These are phyloP conservation scores for Volvox africanus DNA, from an alignment of 139 green algal species.

Conservation along the genomic window DNA sequence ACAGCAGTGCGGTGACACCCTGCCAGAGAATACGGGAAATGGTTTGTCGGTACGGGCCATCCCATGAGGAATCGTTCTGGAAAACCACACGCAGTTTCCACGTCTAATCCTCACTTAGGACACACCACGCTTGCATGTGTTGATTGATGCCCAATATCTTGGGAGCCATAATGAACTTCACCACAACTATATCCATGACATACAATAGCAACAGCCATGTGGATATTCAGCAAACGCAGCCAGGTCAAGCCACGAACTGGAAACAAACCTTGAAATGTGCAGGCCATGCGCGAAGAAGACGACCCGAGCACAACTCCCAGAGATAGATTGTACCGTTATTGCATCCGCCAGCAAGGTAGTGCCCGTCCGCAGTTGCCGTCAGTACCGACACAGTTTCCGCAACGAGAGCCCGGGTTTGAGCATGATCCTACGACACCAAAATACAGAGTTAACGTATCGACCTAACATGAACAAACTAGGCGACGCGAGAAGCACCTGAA, in stretches of 20 bases:
- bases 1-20: constrained; percentile 78
- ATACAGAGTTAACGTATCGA: too few relatives aligned
- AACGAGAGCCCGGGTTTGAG: constrained; percentile 79
- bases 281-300: constrained; percentile 85
- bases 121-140: background rate
- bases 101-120: too few relatives aligned
- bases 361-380: constrained; percentile 68
- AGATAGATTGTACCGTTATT: constrained; percentile 79
- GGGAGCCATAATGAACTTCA: background rate
- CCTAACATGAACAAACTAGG: too few relatives aligned
- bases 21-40: constrained; percentile 33
- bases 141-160: background rate
- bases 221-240: too few relatives aligned
- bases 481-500: constrained; percentile 70
- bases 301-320: constrained; percentile 84
- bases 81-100: background rate
- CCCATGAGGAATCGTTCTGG: background rate
- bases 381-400: constrained; percentile 73
- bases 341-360: constrained; percentile 72
- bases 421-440: constrained; percentile 72
- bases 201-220: background rate
- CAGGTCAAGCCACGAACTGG: background rate
- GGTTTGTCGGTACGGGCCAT: background rate
- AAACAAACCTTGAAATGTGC: constrained; percentile 89
- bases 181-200: background rate